Base-by-base conservation (phyloP, 164 flowering plant species). In the Aristolochia fimbriata region DNA sequence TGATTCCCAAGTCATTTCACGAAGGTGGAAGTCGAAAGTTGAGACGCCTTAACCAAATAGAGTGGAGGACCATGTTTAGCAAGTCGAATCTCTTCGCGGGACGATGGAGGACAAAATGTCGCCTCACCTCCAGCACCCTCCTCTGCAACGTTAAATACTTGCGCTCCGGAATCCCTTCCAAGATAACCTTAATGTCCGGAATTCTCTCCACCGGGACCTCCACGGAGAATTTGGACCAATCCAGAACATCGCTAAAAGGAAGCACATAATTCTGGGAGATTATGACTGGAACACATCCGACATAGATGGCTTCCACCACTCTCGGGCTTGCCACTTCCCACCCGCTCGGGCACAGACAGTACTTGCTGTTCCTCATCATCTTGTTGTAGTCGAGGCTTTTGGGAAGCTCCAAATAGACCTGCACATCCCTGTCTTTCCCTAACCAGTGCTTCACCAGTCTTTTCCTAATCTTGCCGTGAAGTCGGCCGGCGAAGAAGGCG, bases 241-340 rank as follows among this genome's bases (percentile, higher is more conserved):
- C 70, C 56, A 88, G 57, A 6, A 84, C 91, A 69, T 88, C 96
- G 49, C 87, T 83, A 53, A 86, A 84, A 0, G 96, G 96, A 65
- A 80, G 59, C 3, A 80, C 86, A 61, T 83, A 88, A 46, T 71
- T 31, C 2, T 80, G 62, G 0, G 93, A 84, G 23, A 88, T 20
- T 0, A 84, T 76, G 3, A 88, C 93, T 0, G 93, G 96, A 1
- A 86, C 80, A 55, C 96, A 88, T 50, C 77, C 87, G 0, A 87
- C 79, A 37, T 81, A 81, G 23, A 88, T 81, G 43, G 93, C 79
- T 71, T 86, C 93, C 0, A 75, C 80, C 6, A 88, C 59, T 60
- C 91, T 75, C 0, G 96, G 96, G 56, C 93, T 86, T 24, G 96
- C 92, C 59, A 88, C 96, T 63, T 88, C 96, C 45, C 83, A 62